Percentiles rank a stretch among this genome's conserved stretches.
These are phyloP conservation scores for Schizosaccharomyces cryophilus DNA, from an alignment of 805 yeast species.

Conservation along the genomic window DNA sequence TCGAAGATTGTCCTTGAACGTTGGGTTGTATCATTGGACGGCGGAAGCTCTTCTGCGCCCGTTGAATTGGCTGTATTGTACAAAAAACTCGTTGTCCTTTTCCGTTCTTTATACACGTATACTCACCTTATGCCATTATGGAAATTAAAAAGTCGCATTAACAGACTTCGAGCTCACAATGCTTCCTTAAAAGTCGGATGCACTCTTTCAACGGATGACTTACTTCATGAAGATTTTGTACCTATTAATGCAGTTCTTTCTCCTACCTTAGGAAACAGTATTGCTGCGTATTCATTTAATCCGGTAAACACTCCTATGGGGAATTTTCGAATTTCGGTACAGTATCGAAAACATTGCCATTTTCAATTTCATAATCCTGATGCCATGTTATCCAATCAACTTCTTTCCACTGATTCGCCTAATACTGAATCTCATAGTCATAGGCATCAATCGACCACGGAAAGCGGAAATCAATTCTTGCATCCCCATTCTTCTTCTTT, in stretches of 20 bases:
- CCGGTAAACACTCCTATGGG: conserved; percentile 63
- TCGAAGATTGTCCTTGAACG: conserved; percentile 74
- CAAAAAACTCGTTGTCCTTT: conserved; percentile 46
- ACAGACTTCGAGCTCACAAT: background rate
- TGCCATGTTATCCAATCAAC: conserved; percentile 33
- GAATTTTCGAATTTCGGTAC: conserved; percentile 43
- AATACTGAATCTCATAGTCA: background rate
- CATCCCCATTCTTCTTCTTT: background rate
- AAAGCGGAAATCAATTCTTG: background rate
- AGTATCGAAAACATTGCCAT: conserved; percentile 47
- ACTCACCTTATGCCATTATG: conserved; percentile 48
- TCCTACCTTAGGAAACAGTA: conserved; percentile 54
- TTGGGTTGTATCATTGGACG: conserved; percentile 68
- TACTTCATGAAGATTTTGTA: conserved; percentile 24
- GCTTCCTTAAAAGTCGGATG: conserved; percentile 14
- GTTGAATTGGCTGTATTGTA: conserved; percentile 41
- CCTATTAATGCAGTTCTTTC: conserved; percentile 28
- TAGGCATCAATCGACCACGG: background rate
- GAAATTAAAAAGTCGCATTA: conserved; percentile 26
- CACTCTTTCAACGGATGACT: conserved; percentile 8
- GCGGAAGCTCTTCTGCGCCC: conserved; percentile 12
- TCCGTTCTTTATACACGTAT: conserved; percentile 49
- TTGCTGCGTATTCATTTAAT: conserved; percentile 30
- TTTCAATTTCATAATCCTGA: conserved; percentile 49
- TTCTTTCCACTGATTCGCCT: conserved; percentile 13